Base-by-base conservation (phyloP, 306 rosid genomes). In the Argentina anserina region DNA sequence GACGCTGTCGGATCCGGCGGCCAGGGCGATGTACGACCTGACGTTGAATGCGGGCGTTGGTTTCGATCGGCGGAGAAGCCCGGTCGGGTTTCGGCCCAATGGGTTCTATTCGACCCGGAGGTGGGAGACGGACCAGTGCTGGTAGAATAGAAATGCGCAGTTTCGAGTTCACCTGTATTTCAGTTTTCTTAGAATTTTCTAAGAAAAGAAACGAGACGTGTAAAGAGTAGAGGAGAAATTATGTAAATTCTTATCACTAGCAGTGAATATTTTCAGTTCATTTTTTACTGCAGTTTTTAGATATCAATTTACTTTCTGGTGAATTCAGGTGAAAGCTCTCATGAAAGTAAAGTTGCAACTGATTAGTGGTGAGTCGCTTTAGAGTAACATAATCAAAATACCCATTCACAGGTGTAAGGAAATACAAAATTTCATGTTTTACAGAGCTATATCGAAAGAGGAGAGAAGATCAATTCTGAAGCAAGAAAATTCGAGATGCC, bases 41-140 rank as follows among this genome's bases (percentile, higher is more conserved):
- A 81, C 92, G 7, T 4, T 93, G 82, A 49, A 74, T 31, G 83
- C 75, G 13, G 60, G 8, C 13, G 75, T 39, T 5, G 58, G 75
- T 20, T 63, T 50, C 28, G 66, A 31, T 28, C 72, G 79, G n/a
- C 65, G 66, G 13, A 72, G 80, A 0, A 56, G 67, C 7, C 18
- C 79, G 14, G 65, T n/a, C 45, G 74, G 59, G 39, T 69, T 59
- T 25, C 52, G 46, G 31, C 5, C 85, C 23, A 40, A 14, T 28
- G 90, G 85, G 72, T 87, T 76, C 56, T 76, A 79, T 75, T 5
- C 82, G 79, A 84, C 85, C 67, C 88, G 96, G 17, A 79, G 90
- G 43, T 93, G 98, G 98, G 97, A 93, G 73, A 93, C 97, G 28
- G 97, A 93, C 36, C 98, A 93, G 88, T 93, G 98, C 78, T 93